A percentile compares a stretch with the other conserved stretches of the same genome.
Evolutionary conservation across 352 stramenopile genomes (phyloP).

Genomic region (Phytophthora hybrid): DNA sequence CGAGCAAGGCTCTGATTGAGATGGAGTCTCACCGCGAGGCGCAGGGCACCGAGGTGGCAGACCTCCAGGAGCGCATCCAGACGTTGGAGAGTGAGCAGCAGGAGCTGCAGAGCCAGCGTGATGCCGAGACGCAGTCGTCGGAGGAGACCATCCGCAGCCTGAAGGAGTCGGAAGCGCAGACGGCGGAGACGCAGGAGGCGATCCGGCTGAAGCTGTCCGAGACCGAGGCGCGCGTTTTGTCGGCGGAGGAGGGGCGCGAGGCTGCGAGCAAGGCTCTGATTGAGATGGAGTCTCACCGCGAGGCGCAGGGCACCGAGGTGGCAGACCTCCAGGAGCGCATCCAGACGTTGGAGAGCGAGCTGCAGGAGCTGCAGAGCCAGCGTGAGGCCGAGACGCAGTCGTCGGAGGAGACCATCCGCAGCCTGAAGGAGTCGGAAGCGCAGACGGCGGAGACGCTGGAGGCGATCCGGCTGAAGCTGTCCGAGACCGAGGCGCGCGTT

Average conservation of each 20-base stretch:
- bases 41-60: conserved; percentile 11
- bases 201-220: conserved; percentile 22
- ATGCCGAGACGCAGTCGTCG: conserved; percentile 10
- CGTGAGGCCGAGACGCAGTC: too few species aligned
- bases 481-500: too few species aligned
- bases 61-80: conserved; percentile 16
- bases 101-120: conserved; percentile 15
- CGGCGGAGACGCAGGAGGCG: conserved; percentile 9
- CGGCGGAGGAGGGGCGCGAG: conserved; percentile 23
- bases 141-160: conserved; percentile 17
- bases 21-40: conserved; percentile 16
- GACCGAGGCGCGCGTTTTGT: conserved; percentile 13
- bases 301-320: too few species aligned
- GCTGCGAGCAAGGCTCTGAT: too few species aligned
- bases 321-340: too few species aligned
- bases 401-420: too few species aligned
- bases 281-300: too few species aligned
- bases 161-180: conserved; percentile 11
- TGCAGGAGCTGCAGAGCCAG: too few species aligned
- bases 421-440: too few species aligned
- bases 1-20: conserved; percentile 16
- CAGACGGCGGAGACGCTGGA: too few species aligned
- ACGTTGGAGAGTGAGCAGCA: conserved; percentile 16
- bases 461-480: too few species aligned
- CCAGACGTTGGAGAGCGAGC: too few species aligned